Conservation (phyloP, 805 yeast genomes). For the Lachancea nothofagi region DNA sequence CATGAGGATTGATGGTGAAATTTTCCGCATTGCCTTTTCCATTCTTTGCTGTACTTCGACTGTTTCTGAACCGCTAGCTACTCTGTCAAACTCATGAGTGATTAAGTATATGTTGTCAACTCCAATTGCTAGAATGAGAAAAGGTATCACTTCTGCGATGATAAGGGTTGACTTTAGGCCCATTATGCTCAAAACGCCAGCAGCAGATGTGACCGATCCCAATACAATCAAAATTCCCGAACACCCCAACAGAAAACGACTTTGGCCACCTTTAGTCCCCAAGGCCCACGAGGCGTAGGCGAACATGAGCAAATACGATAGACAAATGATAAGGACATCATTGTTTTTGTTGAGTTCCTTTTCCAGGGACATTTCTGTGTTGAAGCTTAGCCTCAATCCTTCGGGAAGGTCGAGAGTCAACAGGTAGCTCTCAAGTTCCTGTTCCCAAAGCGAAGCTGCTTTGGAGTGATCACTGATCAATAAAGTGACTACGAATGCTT, state of each 20-base stretch:
- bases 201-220: constrained; percentile 73
- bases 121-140: constrained; percentile 89
- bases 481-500: constrained; percentile 73
- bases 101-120: constrained; percentile 88
- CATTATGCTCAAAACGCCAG: constrained; percentile 70
- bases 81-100: constrained; percentile 66
- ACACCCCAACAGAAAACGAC: constrained; percentile 72
- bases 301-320: constrained; percentile 84
- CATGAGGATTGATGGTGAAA: constrained; percentile 83
- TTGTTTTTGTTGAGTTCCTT: constrained; percentile 79
- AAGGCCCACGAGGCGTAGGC: constrained; percentile 79
- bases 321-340: constrained; percentile 60
- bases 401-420: constrained; percentile 45
- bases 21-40: constrained; percentile 56
- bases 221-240: constrained; percentile 81
- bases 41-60: constrained; percentile 54
- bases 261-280: constrained; percentile 30
- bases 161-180: constrained; percentile 84
- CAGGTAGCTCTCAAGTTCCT: constrained; percentile 53
- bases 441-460: constrained; percentile 58
- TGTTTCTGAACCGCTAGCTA: constrained; percentile 42
- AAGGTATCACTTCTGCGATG: constrained; percentile 95
- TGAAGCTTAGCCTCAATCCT: constrained; percentile 64
- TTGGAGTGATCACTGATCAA: constrained; percentile 53
- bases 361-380: constrained; percentile 77